Evolutionary conservation across 2,329 filamentous ascomycete species (phyloP).

Genomic region (Rugonectria rugulosa): DNA sequence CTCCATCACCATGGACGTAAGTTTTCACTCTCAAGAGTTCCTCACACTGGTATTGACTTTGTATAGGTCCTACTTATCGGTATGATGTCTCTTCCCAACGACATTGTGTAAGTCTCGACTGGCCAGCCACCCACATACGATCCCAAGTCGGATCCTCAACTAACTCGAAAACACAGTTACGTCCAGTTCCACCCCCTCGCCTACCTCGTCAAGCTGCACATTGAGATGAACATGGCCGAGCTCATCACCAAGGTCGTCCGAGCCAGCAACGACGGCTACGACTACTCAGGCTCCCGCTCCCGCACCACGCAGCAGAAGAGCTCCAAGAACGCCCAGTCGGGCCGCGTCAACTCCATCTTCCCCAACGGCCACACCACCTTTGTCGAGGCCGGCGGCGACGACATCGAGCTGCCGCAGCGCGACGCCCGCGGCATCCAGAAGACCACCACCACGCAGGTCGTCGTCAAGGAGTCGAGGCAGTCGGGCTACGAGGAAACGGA

Average conservation of each 20-base stretch:
- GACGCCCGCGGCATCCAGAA: constrained; percentile 33
- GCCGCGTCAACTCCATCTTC: constrained; percentile 30
- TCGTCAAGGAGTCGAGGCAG: constrained; percentile 28
- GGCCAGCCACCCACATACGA: accelerated
- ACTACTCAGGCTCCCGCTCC: constrained; percentile 36
- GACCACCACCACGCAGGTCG: constrained; percentile 36
- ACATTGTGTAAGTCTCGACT: constrained; percentile 38
- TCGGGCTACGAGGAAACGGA: constrained; percentile 33
- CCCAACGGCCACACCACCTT: constrained; percentile 32
- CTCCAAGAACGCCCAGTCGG: constrained; percentile 6
- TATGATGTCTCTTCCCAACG: constrained; percentile 42
- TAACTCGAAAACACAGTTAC: constrained; percentile 33
- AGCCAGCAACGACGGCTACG: constrained; percentile 34
- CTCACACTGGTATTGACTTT: not conserved
- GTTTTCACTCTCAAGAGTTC: accelerated
- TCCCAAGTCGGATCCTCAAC: not conserved
- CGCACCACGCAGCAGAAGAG: constrained; percentile 26
- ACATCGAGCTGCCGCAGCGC: constrained; percentile 28
- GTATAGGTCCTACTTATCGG: constrained; percentile 37
- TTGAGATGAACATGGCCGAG: constrained; percentile 62
- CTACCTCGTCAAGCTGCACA: constrained; percentile 61
- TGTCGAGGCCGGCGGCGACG: constrained; percentile 32
- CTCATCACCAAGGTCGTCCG: constrained; percentile 53
- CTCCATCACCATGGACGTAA: constrained; percentile 42
- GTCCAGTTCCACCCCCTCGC: constrained; percentile 60